These are phyloP conservation scores for Talaromyces sp. DNA, from an alignment of 2,329 filamentous ascomycete genomes.

Conservation along the genomic window DNA sequence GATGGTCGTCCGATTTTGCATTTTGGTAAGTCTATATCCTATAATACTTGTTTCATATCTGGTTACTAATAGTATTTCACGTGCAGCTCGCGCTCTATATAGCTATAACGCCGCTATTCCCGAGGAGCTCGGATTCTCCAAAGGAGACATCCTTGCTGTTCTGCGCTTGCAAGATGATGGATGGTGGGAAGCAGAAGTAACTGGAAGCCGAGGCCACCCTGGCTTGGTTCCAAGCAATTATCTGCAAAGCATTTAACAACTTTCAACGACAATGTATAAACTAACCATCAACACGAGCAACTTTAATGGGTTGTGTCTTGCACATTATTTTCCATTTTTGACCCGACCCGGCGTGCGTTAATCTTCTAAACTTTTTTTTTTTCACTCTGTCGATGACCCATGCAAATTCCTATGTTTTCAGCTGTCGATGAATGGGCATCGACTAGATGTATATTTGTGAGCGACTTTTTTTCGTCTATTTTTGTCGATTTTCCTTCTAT, in stretches of 20 bases:
- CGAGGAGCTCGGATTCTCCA: slow-evolving; percentile 87
- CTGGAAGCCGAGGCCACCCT: slow-evolving; percentile 50
- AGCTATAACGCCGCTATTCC: slow-evolving; percentile 92
- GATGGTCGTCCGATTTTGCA: slow-evolving; percentile 87
- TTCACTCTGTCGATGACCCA: background rate
- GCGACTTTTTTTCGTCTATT: background rate
- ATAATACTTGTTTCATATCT: background rate
- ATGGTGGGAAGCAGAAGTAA: slow-evolving; percentile 98
- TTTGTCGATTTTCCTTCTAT: background rate
- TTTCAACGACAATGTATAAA: slow-evolving; percentile 1
- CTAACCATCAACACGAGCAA: background rate
- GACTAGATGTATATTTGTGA: slow-evolving; percentile 8
- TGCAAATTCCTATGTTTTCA: background rate
- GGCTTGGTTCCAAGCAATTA: slow-evolving; percentile 69
- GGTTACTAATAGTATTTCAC: slow-evolving; percentile 24
- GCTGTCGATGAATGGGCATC: background rate
- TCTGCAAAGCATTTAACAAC: slow-evolving; percentile 56
- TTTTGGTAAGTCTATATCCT: slow-evolving; percentile 72
- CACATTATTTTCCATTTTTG: slow-evolving; percentile 2
- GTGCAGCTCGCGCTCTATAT: slow-evolving; percentile 83
- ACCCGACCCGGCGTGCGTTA: background rate
- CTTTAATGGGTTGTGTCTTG: background rate
- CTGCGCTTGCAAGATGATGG: slow-evolving; percentile 92
- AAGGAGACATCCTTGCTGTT: slow-evolving; percentile 87
- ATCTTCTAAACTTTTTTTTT: background rate